A percentile compares a stretch with the other conserved stretches of the same genome.
phyloP scores from a whole-genome alignment of 805 yeast species.

The Teunomyces funiuensis region DNA sequence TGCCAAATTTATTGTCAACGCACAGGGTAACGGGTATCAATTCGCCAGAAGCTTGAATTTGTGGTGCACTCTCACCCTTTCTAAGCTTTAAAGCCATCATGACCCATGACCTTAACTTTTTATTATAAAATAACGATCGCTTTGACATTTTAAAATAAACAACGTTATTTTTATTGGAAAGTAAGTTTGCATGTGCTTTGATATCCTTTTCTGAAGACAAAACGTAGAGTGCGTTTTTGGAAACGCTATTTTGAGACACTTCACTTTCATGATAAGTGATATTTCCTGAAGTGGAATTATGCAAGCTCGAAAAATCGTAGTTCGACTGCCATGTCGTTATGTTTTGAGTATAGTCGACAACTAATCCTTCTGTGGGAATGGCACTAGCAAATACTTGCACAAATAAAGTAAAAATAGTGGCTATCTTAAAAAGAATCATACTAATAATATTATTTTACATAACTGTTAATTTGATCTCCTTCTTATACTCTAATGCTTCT shows the following conservation, averaged over 20 bases:
- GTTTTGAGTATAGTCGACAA: too few relatives aligned
- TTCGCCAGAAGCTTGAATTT: neutral
- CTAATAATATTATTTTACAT: too few relatives aligned
- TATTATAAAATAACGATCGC: slow-evolving; percentile 1
- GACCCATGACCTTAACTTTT: neutral
- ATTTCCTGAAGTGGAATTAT: too few relatives aligned
- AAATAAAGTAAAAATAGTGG: too few relatives aligned
- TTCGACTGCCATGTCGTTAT: too few relatives aligned
- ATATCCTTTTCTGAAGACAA: slow-evolving; percentile 1
- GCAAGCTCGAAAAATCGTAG: too few relatives aligned
- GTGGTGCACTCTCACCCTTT: neutral
- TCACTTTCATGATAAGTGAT: neutral
- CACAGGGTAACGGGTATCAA: slow-evolving; percentile 3
- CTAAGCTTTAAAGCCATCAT: neutral
- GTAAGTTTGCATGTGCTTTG: neutral
- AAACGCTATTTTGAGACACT: neutral
- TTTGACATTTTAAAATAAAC: neutral
- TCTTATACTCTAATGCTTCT: neutral
- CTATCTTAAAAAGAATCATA: too few relatives aligned
- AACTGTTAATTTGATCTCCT: neutral
- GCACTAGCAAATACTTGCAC: too few relatives aligned
- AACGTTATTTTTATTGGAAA: slow-evolving; percentile 1
- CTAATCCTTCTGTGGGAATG: too few relatives aligned
- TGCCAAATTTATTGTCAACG: slow-evolving; percentile 3
- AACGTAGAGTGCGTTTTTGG: neutral